phyloP scores from a whole-genome alignment of 352 stramenopile genomes.

The Bremia lactucae region DNA sequence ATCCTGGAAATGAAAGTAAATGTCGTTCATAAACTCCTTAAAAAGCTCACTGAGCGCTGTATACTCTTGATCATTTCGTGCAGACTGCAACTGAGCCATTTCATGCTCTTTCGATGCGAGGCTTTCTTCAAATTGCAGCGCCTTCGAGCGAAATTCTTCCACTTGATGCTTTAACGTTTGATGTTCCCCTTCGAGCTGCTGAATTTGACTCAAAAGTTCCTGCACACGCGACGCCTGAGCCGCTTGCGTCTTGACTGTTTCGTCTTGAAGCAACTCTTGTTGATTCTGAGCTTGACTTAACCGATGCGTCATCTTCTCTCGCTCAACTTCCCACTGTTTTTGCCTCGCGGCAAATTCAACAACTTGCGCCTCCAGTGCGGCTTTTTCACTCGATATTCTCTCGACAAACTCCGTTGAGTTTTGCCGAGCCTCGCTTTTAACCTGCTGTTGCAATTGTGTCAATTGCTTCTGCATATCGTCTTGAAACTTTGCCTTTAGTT shows the following conservation, averaged over 20 bases:
- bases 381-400: constrained; percentile 32
- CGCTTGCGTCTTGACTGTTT: constrained; percentile 33
- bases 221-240: constrained; percentile 37
- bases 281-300: constrained; percentile 40
- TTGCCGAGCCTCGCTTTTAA: constrained; percentile 48
- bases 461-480: constrained; percentile 53
- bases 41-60: constrained; percentile 52
- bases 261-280: constrained; percentile 46
- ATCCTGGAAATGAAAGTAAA: constrained; percentile 82
- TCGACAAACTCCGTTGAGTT: constrained; percentile 42
- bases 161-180: constrained; percentile 33
- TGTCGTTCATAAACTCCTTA: constrained; percentile 84
- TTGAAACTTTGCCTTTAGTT: constrained; percentile 45
- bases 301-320: constrained; percentile 34
- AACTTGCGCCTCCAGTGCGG: constrained; percentile 32
- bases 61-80: constrained; percentile 43
- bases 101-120: constrained; percentile 38
- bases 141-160: constrained; percentile 31
- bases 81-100: constrained; percentile 31
- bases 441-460: constrained; percentile 40
- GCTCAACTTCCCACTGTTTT: constrained; percentile 43
- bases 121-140: constrained; percentile 37
- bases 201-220: constrained; percentile 38
- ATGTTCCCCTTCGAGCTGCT: constrained; percentile 33
- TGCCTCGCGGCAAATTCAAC: constrained; percentile 30